These are phyloP conservation scores for Talaromyces funiculosus DNA, from an alignment of 2,329 filamentous ascomycete species.

Conservation along the genomic window DNA sequence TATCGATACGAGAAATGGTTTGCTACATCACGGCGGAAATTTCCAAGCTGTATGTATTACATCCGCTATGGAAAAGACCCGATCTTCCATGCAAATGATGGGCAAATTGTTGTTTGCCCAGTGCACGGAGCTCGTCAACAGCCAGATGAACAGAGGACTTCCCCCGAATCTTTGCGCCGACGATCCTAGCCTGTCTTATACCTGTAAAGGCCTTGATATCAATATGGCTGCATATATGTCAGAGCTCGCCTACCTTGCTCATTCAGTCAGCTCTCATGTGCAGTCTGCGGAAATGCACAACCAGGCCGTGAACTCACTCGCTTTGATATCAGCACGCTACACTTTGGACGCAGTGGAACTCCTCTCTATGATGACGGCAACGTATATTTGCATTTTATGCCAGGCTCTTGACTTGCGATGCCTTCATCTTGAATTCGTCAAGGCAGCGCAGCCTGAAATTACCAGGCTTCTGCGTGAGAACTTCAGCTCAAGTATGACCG, in stretches of 20 bases:
- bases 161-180: slow-evolving; percentile 58
- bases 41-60: slow-evolving; percentile 61
- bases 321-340: slow-evolving; percentile 54
- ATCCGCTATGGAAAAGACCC: slow-evolving; percentile 59
- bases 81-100: slow-evolving; percentile 47
- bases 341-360: slow-evolving; percentile 54
- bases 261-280: slow-evolving; percentile 58
- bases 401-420: slow-evolving; percentile 53
- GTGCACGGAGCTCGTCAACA: slow-evolving; percentile 58
- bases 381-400: slow-evolving; percentile 51
- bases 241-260: slow-evolving; percentile 57
- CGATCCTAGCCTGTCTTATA: slow-evolving; percentile 54
- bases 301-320: slow-evolving; percentile 61
- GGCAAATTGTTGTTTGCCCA: slow-evolving; percentile 62
- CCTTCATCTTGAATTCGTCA: slow-evolving; percentile 14
- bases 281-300: slow-evolving; percentile 64
- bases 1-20: slow-evolving; percentile 41
- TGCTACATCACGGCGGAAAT: slow-evolving; percentile 59
- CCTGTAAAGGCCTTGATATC: slow-evolving; percentile 61
- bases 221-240: slow-evolving; percentile 60
- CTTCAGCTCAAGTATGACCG: background rate
- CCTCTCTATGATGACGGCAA: slow-evolving; percentile 51
- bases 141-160: slow-evolving; percentile 54
- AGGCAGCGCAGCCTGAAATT: slow-evolving; percentile 5
- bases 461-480: slow-evolving; percentile 6